Percentiles rank a stretch among this genome's conserved stretches.
Evolutionary conservation across 176 grass and related monocot species (phyloP).

Genomic region (Musa acuminata): DNA sequence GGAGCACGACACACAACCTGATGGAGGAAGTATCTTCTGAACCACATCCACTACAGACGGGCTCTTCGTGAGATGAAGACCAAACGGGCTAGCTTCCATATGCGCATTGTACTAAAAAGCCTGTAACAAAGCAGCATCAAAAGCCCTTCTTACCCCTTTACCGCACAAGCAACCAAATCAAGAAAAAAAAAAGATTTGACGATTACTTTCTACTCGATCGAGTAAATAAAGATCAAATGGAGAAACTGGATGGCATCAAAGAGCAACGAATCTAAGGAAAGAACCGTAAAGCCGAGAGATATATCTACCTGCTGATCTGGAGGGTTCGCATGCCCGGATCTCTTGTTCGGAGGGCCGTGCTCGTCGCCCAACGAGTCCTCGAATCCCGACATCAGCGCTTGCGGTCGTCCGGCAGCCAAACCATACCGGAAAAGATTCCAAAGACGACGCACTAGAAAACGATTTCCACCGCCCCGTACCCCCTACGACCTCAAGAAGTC

Average conservation of each 20-base stretch:
- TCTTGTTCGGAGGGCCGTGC: conserved; percentile 26
- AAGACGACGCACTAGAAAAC: conserved; percentile 16
- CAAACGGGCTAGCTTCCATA: conserved; percentile 49
- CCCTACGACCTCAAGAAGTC: not conserved
- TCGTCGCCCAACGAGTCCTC: conserved; percentile 33
- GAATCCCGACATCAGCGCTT: conserved; percentile 30
- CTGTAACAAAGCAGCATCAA: conserved; percentile 29
- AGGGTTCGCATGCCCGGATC: conserved; percentile 4
- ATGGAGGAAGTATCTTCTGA: conserved; percentile 35
- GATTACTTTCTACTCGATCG: not conserved
- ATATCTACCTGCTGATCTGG: conserved; percentile 19
- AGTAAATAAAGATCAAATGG: too few species aligned
- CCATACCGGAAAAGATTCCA: conserved; percentile 16
- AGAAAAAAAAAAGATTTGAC: too few species aligned
- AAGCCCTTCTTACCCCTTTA: not conserved
- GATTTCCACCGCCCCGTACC: not conserved
- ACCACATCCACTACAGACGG: conserved; percentile 54
- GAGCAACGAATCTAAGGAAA: not conserved
- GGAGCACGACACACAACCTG: conserved; percentile 15
- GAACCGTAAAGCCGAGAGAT: not conserved
- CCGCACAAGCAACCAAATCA: too few species aligned
- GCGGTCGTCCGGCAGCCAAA: conserved; percentile 19
- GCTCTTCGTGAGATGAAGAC: conserved; percentile 60
- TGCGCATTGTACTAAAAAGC: conserved; percentile 35
- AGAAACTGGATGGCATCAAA: not conserved